Evolutionary conservation across 208 protist genomes (phyloP), one percentile per base, ranked within the genome.

Genomic region (Leishmania braziliensis): DNA sequence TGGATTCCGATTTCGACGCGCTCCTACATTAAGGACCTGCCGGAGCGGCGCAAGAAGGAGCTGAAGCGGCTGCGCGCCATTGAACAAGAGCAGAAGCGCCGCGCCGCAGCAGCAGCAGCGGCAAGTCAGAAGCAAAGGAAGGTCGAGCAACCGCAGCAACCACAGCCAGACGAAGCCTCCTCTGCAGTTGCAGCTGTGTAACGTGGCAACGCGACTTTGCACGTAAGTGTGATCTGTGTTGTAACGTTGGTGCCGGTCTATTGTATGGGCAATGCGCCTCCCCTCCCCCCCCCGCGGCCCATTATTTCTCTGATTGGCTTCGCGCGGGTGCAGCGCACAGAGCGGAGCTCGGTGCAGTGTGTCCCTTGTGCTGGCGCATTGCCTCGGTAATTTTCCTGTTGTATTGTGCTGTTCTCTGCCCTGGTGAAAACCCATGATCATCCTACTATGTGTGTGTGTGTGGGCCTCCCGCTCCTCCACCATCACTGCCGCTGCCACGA

Each of bases 1-100:
- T 97, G 94, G 94, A 87, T 97, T 51, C 94, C 94, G 23, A 96
- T 97, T 77, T 79, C 88, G 75, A 75, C 90, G 72, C 94, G 94
- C 43, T 95, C 94, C 4, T 96, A 94, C 84, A 91, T 97, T 50
- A 95, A 93, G 68, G 92, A 97, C 74, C 74, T 97, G 46, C 94
- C 94, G 29, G 89, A 89, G 80, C 87, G 92, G 5, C 91, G 92
- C 50, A 95, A 95, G 87, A 88, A 88, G 72, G 92, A 97, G 82
- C 86, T 97, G 72, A 91, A 89, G 78, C 94, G 94, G 3, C 86
- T 96, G 79, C 89, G 94, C 23, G 92, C 90, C 65, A 87, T 90
- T 66, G 94, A 97, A 50, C 94, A 97, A 77, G 94, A 96, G 70
- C 90, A 95, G 86, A 94, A 95, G 78, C 90, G 91, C 4, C 86